Percentiles rank a stretch among this genome's conserved stretches.
Evolutionary conservation across 495 filamentous ascomycete genomes (phyloP).

Genomic region (Trichoderma orchidacearum): DNA sequence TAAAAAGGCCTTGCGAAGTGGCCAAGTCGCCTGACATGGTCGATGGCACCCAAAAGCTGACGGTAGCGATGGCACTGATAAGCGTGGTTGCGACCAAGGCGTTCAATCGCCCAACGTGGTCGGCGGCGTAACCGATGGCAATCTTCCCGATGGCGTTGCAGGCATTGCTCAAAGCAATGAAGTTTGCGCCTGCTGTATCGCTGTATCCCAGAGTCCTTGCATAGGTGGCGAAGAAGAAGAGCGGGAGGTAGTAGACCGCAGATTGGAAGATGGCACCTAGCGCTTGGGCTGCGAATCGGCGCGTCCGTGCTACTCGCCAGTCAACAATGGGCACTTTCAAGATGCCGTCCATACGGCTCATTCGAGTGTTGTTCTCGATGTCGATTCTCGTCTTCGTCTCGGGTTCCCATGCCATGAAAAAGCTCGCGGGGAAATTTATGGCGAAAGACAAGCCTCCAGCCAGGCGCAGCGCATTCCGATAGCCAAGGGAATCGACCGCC

Average conservation of each 20-base stretch:
- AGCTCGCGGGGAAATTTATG: slow-evolving; percentile 12
- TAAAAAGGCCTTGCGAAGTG: slow-evolving; percentile 16
- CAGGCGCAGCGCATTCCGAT: slow-evolving; percentile 25
- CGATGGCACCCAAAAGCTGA: slow-evolving; percentile 27
- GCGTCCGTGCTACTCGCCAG: slow-evolving; percentile 16
- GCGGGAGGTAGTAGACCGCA: slow-evolving; percentile 25
- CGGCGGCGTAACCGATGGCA: slow-evolving; percentile 12
- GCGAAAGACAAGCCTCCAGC: slow-evolving; percentile 18
- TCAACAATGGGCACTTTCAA: slow-evolving; percentile 13
- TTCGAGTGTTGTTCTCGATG: background rate
- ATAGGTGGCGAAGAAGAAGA: slow-evolving; percentile 26
- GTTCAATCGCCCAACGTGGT: slow-evolving; percentile 22
- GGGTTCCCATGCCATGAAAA: slow-evolving; percentile 19
- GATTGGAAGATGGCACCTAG: slow-evolving; percentile 20
- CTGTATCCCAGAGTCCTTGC: slow-evolving; percentile 24
- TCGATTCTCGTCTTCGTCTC: slow-evolving; percentile 2
- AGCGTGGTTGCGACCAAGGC: slow-evolving; percentile 23
- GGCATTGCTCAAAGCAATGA: slow-evolving; percentile 14
- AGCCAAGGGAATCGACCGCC: slow-evolving; percentile 17
- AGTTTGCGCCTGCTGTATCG: slow-evolving; percentile 17
- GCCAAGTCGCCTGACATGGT: slow-evolving; percentile 9
- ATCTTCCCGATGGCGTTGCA: slow-evolving; percentile 12
- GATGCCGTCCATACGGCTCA: slow-evolving; percentile 2
- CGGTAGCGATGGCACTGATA: slow-evolving; percentile 18
- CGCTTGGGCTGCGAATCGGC: slow-evolving; percentile 21